Percentiles rank a stretch among this genome's conserved stretches.
Evolutionary conservation across 306 rosid species (phyloP).

Genomic region (Purshia tridentata): DNA sequence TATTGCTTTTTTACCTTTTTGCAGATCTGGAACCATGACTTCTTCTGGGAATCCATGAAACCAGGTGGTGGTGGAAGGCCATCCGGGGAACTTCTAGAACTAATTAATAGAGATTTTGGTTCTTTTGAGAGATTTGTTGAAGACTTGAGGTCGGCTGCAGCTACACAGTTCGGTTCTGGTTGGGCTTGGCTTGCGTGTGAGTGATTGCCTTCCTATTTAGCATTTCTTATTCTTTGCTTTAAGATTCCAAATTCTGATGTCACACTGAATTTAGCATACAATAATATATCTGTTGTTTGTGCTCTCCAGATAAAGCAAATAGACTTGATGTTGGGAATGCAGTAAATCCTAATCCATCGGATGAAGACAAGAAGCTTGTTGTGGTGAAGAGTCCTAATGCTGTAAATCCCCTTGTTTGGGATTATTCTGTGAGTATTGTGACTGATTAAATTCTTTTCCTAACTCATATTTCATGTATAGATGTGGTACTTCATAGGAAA

Average conservation of each 20-base stretch:
- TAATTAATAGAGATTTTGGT: constrained; percentile 84
- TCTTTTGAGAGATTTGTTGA: constrained; percentile 63
- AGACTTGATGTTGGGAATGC: constrained; percentile 74
- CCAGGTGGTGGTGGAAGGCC: constrained; percentile 88
- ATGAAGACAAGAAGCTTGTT: constrained; percentile 72
- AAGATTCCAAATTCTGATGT: neutral
- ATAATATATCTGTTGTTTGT: neutral
- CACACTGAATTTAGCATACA: neutral
- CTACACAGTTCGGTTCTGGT: constrained; percentile 94
- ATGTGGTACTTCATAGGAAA: neutral
- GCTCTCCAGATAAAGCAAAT: constrained; percentile 53
- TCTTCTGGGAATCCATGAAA: constrained; percentile 71
- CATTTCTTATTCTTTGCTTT: constrained; percentile 13
- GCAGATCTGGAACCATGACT: constrained; percentile 68
- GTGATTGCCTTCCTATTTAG: constrained; percentile 21
- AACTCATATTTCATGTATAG: neutral
- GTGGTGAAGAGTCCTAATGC: constrained; percentile 86
- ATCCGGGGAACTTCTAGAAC: constrained; percentile 72
- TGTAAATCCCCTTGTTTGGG: constrained; percentile 85
- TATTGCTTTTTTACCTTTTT: constrained; percentile 9
- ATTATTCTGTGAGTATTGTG: constrained; percentile 52
- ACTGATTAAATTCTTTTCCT: neutral
- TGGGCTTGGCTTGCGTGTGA: constrained; percentile 98
- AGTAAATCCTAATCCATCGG: constrained; percentile 57
- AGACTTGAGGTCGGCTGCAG: constrained; percentile 64